Evolutionary conservation across 78 protist genomes (phyloP).

Genomic region (Anaeramoeba ignava): DNA sequence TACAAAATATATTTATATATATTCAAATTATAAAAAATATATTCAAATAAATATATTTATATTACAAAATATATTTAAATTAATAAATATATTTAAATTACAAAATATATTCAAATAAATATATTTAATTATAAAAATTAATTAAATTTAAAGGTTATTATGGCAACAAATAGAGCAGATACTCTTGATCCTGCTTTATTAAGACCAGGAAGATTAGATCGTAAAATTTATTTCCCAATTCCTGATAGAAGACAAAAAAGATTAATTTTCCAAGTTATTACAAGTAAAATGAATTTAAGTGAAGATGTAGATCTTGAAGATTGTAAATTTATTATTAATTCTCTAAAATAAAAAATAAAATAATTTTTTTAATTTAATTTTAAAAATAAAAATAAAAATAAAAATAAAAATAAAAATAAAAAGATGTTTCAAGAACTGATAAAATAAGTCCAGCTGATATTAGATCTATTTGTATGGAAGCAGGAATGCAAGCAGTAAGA

Average conservation of each 20-base stretch:
- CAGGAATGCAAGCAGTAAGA: slow-evolving; percentile 99
- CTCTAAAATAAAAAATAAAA: no score
- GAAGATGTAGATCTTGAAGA: slow-evolving; percentile 99
- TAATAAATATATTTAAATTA: no score
- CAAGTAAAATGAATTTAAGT: slow-evolving; percentile 88
- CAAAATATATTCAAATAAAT: no score
- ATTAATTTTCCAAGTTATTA: slow-evolving; percentile 81
- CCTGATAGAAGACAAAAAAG: slow-evolving; percentile 98
- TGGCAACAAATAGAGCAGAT: slow-evolving; percentile 99
- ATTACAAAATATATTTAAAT: no score
- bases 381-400: no score
- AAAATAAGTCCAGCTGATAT: slow-evolving; percentile 92
- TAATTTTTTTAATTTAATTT: no score
- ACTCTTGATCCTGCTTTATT: slow-evolving; percentile 99
- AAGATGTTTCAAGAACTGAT: no score
- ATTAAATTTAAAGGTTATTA: slow-evolving; percentile 64
- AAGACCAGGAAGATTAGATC: slow-evolving; percentile 99
- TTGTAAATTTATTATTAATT: slow-evolving; percentile 46
- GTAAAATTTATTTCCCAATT: slow-evolving; percentile 93
- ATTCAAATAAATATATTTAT: not conserved
- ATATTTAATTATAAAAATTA: not conserved
- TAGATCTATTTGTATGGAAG: slow-evolving; percentile 94
- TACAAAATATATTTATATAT: not conserved
- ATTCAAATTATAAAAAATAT: not conserved
- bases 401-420: no score